Base-by-base conservation (phyloP, 306 rosid genomes). In the Sechiopsis laciniata region DNA sequence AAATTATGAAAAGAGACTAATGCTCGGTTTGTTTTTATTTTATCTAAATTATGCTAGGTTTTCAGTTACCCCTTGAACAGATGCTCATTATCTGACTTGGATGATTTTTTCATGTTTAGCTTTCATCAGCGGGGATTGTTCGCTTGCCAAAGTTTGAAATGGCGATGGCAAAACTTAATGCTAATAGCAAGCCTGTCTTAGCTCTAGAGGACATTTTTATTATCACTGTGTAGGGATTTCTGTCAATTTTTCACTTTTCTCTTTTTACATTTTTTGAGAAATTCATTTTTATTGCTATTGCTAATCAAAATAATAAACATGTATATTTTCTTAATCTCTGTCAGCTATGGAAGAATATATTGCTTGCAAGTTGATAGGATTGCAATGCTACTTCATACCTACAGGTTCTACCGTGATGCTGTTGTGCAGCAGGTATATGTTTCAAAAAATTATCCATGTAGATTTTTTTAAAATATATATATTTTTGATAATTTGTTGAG, bases 321-420 rank as follows among this genome's bases (percentile, higher is more conserved):
- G 42, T 50, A 21, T 68, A 7, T 68, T 46, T 7, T 22, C 63
- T 74, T 64, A 72, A 73, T 16, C 62, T 78, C 74, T 61, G 71
- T 78, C 91, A 94, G 99, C 56, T 94, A 94, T 85, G 99, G 99
- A 72, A 87, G 99, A 89, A 86, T 94, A 87, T 91, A 94, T 83
- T 94, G 96, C 88, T 82, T 94, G 85, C 99, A 91, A 79, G 88
- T 94, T 70, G 99, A 94, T 83, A 87, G 95, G 86, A 84, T 88
- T 77, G 96, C 99, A 54, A 94, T 89, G 97, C 87, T 94, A 72
- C 99, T 94, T 78, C 97, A 89, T 82, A 85, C 80, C 0, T 94
- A 91, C 81, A 83, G 99, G 80, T 90, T 94, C 76, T 94, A 91
- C 79, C 95, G 99, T 68, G 99, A 94, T 79, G 99, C 97, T 40